Evolutionary conservation across 345 rosid genomes (phyloP).

Genomic region (thale cress (Arabidopsis thaliana)): TAIR10.1 NC_003074.8:17817501-17818000

Average conservation of each 20-base stretch:
- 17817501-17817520: background rate
- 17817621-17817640: constrained; percentile 58
- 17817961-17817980: constrained; percentile 14
- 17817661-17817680: constrained; percentile 81
- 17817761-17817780: constrained; percentile 68
- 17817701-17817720: constrained; percentile 85
- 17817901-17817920: background rate
- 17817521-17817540: constrained; percentile 4
- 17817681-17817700: constrained; percentile 79
- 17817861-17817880: constrained; percentile 1
- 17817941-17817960: constrained; percentile 14
- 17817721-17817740: constrained; percentile 67
- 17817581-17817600: constrained; percentile 18
- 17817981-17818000: constrained; percentile 15
- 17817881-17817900: constrained; percentile 14
- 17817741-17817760: constrained; percentile 52
- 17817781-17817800: constrained; percentile 9
- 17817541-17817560: constrained; percentile 9
- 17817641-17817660: constrained; percentile 69
- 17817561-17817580: background rate
- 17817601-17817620: constrained; percentile 31
- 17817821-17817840: constrained; percentile 1
- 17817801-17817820: constrained; percentile 26
- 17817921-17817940: constrained; percentile 10
- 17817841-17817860: constrained; percentile 21